Evolutionary conservation across 2,329 filamentous ascomycete genomes (phyloP), one percentile per base, ranked within the genome.

Genomic region (Penicillium sp.): DNA sequence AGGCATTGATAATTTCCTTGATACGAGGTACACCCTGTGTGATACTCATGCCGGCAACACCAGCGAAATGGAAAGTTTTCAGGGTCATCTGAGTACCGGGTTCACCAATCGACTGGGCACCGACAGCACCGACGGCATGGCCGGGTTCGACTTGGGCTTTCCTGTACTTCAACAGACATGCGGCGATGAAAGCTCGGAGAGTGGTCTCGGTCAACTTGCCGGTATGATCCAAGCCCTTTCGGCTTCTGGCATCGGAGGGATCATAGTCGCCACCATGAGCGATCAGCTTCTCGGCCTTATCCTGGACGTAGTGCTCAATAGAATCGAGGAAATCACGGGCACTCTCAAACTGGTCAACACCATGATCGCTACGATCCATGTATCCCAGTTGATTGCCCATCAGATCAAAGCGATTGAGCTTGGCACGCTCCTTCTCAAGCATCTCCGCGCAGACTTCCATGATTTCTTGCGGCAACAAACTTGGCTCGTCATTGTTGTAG

Each of bases 1-100:
- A 97, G 6, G 95, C 95, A 80, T 99, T 99, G 88, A 99, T 99
- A 69, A 99, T 99, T 84, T 99, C 95, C 81, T 99, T 99, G 83
- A 99, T 99, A 89, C 95, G 94, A 1, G 95, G 95, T 7, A 99
- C 95, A 91, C 95, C 95, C 75, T 97, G 92, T 0, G 95, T 99
- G 75, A 99, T 97, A 85, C 92, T 97, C 95, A 99, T 98, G 77
- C 94, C 94, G 47, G 95, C 95, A 66, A 99, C 95, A 91, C 95
- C 95, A 75, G 95, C 95, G 83, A 99, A 99, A 90, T 98, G 95
- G 88, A 98, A 98, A 75, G 95, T 98, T 81, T 98, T 98, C 66
- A 99, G 82, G 1, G 95, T 99, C 95, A 99, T 99, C 79, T 99
- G 95, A 0, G 95, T 99, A 76, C 95, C 95, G 0, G 95, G 95